phyloP scores from a whole-genome alignment of 1,139 yeast species.

The Waltiozyma sp. region DNA sequence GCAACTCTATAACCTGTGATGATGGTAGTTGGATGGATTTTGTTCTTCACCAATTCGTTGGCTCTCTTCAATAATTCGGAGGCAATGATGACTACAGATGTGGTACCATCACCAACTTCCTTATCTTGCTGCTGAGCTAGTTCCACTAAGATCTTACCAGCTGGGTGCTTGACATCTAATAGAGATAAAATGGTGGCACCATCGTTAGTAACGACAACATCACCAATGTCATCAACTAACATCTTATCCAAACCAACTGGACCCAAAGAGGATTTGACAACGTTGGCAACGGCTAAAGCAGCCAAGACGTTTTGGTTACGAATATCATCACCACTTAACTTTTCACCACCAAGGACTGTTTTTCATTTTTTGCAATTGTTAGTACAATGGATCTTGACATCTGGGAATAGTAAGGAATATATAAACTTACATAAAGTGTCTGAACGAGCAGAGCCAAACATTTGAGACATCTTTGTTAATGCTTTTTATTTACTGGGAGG shows the following conservation, averaged over 20 bases:
- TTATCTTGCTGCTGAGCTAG: conserved; percentile 98
- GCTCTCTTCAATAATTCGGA: conserved; percentile 88
- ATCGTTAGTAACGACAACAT: conserved; percentile 96
- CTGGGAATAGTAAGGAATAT: neutral
- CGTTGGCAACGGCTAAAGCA: conserved; percentile 94
- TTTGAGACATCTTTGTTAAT: conserved; percentile 36
- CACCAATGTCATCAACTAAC: conserved; percentile 98
- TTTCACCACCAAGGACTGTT: conserved; percentile 82
- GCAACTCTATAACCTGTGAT: conserved; percentile 95
- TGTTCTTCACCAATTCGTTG: conserved; percentile 84
- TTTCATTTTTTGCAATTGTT: conserved; percentile 2
- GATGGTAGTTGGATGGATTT: conserved; percentile 95
- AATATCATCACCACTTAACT: conserved; percentile 90
- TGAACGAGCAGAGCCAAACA: conserved; percentile 65
- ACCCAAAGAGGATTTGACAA: conserved; percentile 91
- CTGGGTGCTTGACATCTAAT: conserved; percentile 97
- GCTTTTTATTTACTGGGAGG: neutral
- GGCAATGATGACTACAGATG: conserved; percentile 94
- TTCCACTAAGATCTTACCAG: conserved; percentile 93
- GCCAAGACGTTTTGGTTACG: conserved; percentile 95
- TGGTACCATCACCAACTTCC: conserved; percentile 97
- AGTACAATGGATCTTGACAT: conserved; percentile 2
- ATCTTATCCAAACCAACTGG: conserved; percentile 98
- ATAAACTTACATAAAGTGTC: conserved; percentile 57
- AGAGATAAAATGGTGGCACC: conserved; percentile 93